A percentile compares a stretch with the other conserved stretches of the same genome.
These are phyloP conservation scores for Paragyromitra xinjiangensis DNA, from an alignment of 495 filamentous ascomycete genomes.

Conservation along the genomic window DNA sequence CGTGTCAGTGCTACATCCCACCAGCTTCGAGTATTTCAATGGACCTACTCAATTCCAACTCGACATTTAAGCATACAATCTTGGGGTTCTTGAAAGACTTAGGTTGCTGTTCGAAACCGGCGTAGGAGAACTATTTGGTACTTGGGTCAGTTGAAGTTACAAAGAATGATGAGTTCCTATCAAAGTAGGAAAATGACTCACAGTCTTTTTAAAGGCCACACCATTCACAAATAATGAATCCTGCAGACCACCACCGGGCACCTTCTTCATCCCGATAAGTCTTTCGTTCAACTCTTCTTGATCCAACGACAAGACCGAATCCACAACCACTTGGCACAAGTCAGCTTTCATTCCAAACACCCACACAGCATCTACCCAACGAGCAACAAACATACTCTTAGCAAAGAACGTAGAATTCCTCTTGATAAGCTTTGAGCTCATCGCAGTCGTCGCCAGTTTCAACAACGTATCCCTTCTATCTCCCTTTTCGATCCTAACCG, in stretches of 20 bases:
- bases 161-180: not conserved
- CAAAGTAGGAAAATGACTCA: constrained; percentile 12
- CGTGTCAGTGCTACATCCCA: constrained; percentile 17
- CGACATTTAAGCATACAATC: constrained; percentile 96
- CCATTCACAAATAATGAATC: constrained; percentile 98
- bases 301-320: constrained; percentile 95
- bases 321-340: constrained; percentile 81
- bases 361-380: not conserved
- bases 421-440: constrained; percentile 99
- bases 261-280: constrained; percentile 97
- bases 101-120: constrained; percentile 98
- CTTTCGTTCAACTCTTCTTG: constrained; percentile 98
- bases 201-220: constrained; percentile 98
- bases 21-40: not conserved
- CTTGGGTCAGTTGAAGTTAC: constrained; percentile 12
- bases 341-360: constrained; percentile 7
- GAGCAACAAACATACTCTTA: constrained; percentile 72
- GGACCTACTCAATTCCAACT: constrained; percentile 78
- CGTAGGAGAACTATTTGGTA: constrained; percentile 77
- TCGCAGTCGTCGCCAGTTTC: constrained; percentile 93
- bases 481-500: constrained; percentile 81
- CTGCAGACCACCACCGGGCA: constrained; percentile 94
- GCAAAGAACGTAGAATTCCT: constrained; percentile 97
- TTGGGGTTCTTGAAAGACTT: constrained; percentile 93
- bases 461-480: constrained; percentile 88